These are phyloP conservation scores for Hypoxylon rickii DNA, from an alignment of 495 filamentous ascomycete species.

Conservation along the genomic window DNA sequence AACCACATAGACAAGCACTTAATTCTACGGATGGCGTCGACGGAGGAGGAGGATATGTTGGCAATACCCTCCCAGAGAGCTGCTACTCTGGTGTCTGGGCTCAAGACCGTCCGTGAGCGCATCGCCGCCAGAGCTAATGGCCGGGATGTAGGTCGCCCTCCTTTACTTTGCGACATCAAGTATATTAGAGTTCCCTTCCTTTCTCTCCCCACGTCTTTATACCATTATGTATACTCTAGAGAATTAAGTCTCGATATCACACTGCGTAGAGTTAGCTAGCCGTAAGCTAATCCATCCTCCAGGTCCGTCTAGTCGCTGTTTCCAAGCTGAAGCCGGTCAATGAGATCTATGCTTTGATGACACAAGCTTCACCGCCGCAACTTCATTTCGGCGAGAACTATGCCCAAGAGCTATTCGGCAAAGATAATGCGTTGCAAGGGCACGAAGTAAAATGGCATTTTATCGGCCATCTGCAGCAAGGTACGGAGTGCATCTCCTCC, in stretches of 20 bases:
- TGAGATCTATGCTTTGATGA: slow-evolving; percentile 78
- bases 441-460: slow-evolving; percentile 84
- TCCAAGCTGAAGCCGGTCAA: slow-evolving; percentile 91
- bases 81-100: slow-evolving; percentile 49
- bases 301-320: slow-evolving; percentile 88
- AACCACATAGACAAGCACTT: no score
- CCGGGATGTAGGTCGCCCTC: slow-evolving; percentile 44
- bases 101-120: slow-evolving; percentile 52
- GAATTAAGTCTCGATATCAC: background rate
- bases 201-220: background rate
- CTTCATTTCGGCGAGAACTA: slow-evolving; percentile 97
- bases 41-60: no score
- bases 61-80: slow-evolving; percentile 58
- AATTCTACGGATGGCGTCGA: no score
- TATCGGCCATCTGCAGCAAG: slow-evolving; percentile 83
- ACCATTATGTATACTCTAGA: no score
- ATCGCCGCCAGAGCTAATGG: slow-evolving; percentile 52
- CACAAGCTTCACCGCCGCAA: slow-evolving; percentile 64
- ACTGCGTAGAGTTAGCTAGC: background rate
- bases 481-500: slow-evolving; percentile 36
- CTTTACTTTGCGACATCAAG: background rate
- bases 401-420: slow-evolving; percentile 86
- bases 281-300: background rate
- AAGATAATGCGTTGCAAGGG: slow-evolving; percentile 79
- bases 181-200: background rate